These are phyloP conservation scores for Cladophialophora exuberans DNA, from an alignment of 2,329 filamentous ascomycete genomes.

Conservation along the genomic window DNA sequence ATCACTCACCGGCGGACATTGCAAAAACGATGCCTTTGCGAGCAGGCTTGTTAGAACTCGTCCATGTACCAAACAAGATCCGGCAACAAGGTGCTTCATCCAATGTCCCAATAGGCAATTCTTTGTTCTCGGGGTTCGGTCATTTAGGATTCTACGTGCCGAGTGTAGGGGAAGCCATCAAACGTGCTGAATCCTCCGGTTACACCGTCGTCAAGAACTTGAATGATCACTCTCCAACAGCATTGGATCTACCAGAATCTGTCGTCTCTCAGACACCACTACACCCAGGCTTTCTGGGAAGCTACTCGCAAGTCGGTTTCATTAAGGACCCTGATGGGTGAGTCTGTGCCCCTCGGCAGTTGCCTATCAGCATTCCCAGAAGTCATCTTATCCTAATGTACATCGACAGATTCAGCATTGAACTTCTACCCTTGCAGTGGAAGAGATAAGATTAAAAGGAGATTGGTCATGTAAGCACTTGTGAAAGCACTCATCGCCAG, in stretches of 20 bases:
- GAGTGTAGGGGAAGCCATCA: not conserved
- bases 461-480: not conserved
- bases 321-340: not conserved
- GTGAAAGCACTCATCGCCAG: not conserved
- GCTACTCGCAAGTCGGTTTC: not conserved
- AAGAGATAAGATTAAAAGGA: not conserved
- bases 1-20: slow-evolving; percentile 3
- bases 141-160: not conserved
- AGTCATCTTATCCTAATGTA: not conserved
- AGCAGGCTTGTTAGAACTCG: slow-evolving; percentile 5
- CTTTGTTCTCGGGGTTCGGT: not conserved
- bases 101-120: not conserved
- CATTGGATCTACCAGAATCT: not conserved
- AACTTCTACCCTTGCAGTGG: slow-evolving; percentile 5
- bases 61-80: not conserved
- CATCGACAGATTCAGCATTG: not conserved
- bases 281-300: not conserved
- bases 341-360: not conserved
- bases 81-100: not conserved
- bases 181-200: not conserved
- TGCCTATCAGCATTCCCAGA: not conserved
- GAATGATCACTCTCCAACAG: not conserved
- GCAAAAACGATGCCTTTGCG: not conserved
- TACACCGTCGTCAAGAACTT: not conserved
- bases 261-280: not conserved